Conservation (phyloP, 202 grass and related monocot genomes). For the Cymbopogon flexuosus region DNA sequence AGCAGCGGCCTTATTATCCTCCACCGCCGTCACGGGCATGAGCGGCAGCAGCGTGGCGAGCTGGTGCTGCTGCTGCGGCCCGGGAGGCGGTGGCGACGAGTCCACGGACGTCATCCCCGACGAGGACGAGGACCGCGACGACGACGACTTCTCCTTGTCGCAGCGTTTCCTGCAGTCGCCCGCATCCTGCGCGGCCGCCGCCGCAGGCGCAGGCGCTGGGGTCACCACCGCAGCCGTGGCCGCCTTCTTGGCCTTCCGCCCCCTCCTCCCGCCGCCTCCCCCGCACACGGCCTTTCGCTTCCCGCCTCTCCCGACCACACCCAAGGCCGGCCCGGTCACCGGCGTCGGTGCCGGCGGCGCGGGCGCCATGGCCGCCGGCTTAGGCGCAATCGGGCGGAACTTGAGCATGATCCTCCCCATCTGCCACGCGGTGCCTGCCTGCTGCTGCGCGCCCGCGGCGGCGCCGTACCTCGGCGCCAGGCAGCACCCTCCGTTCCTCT, state of each 20-base stretch:
- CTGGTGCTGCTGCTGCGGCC: background rate
- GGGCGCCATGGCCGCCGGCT: conserved; percentile 44
- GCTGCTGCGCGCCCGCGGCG: background rate
- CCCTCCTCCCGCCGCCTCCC: conserved; percentile 15
- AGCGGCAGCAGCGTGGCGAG: conserved; percentile 41
- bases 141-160: conserved; percentile 39
- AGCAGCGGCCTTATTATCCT: too few relatives aligned
- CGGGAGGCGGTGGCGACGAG: conserved; percentile 26
- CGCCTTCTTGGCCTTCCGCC: conserved; percentile 41
- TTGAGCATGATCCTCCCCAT: conserved; percentile 68
- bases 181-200: too few relatives aligned
- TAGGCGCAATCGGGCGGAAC: conserved; percentile 83
- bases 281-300: conserved; percentile 39
- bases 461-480: conserved; percentile 33
- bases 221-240: background rate
- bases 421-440: conserved; percentile 41
- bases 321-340: background rate
- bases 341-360: background rate
- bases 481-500: conserved; percentile 66
- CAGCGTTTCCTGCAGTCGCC: background rate
- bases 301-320: background rate
- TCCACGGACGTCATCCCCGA: conserved; percentile 39
- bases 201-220: too few relatives aligned
- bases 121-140: conserved; percentile 39
- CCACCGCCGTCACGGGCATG: background rate